Percentiles rank a stretch among this genome's conserved stretches.
phyloP scores from a whole-genome alignment of 163 green algal genomes.

The Chlamydomonas reinhardtii region DNA sequence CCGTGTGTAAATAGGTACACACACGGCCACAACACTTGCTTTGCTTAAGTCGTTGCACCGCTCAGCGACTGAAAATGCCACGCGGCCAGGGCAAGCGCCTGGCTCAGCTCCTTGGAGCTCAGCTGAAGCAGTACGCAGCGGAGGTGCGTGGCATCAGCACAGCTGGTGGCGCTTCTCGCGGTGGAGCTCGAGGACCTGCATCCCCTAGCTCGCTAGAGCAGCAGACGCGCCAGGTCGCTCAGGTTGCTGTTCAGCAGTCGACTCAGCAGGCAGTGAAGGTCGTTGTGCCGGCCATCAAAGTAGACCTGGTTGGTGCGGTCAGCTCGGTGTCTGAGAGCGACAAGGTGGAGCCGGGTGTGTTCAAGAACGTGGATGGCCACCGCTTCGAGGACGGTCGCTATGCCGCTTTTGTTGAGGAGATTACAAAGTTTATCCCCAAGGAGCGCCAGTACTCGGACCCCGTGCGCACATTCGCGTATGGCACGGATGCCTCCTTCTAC shows the following conservation, averaged over 20 bases:
- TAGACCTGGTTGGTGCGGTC: slow-evolving; percentile 72
- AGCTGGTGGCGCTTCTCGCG: not conserved
- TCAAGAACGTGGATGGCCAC: slow-evolving; percentile 75
- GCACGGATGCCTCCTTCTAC: slow-evolving; percentile 86
- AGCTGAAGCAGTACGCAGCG: slow-evolving; percentile 36
- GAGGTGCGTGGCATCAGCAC: slow-evolving; percentile 27
- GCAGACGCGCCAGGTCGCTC: slow-evolving; percentile 31
- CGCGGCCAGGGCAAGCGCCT: slow-evolving; percentile 41
- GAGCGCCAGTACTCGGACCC: slow-evolving; percentile 88
- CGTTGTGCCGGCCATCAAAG: slow-evolving; percentile 64
- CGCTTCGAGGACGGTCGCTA: slow-evolving; percentile 96
- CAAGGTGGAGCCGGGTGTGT: slow-evolving; percentile 63
- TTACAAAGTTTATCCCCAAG: slow-evolving; percentile 83
- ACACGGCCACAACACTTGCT: not conserved
- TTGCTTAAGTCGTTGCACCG: no score
- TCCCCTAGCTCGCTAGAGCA: not conserved
- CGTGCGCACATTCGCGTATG: slow-evolving; percentile 90
- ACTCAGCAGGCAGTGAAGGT: slow-evolving; percentile 39
- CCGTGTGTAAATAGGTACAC: not conserved
- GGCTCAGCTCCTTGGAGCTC: slow-evolving; percentile 30
- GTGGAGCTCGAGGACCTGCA: not conserved
- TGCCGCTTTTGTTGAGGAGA: slow-evolving; percentile 83
- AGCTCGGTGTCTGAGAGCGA: slow-evolving; percentile 53
- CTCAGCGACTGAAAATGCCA: not conserved
- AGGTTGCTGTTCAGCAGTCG: slow-evolving; percentile 39